A percentile compares a stretch with the other conserved stretches of the same genome.
Conservation (phyloP, 345 rosid genomes). For the Iberis pinnata region DNA sequence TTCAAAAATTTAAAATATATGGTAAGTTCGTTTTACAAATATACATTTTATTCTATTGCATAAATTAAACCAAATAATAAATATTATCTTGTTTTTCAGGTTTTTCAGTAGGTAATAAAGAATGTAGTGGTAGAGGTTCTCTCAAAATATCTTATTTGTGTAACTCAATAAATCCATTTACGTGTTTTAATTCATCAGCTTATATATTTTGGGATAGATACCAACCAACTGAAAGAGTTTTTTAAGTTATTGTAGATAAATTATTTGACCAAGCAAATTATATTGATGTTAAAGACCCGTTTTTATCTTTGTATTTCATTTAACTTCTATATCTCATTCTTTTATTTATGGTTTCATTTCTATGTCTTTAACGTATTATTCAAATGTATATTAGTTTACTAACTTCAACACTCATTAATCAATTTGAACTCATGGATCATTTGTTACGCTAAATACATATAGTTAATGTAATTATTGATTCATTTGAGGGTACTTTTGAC, state of each 20-base stretch:
- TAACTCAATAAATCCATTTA: constrained; percentile 26
- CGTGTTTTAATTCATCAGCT: constrained; percentile 31
- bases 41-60: not conserved
- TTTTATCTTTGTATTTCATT: too few species aligned
- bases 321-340: too few species aligned
- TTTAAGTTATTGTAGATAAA: constrained; percentile 15
- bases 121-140: constrained; percentile 49
- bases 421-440: too few species aligned
- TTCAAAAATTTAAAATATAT: constrained; percentile 27
- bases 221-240: constrained; percentile 53
- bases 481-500: too few species aligned
- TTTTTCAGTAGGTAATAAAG: constrained; percentile 32
- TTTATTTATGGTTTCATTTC: too few species aligned
- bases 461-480: too few species aligned
- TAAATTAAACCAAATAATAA: not conserved
- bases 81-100: constrained; percentile 21
- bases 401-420: too few species aligned
- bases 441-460: too few species aligned
- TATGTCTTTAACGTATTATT: too few species aligned
- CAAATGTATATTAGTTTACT: too few species aligned
- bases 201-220: constrained; percentile 55
- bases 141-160: constrained; percentile 41
- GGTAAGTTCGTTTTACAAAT: constrained; percentile 27
- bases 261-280: not conserved
- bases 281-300: not conserved